Percentiles rank a stretch among this genome's conserved stretches.
Conservation (phyloP, 805 yeast genomes). For the Schwanniomyces sp. region DNA sequence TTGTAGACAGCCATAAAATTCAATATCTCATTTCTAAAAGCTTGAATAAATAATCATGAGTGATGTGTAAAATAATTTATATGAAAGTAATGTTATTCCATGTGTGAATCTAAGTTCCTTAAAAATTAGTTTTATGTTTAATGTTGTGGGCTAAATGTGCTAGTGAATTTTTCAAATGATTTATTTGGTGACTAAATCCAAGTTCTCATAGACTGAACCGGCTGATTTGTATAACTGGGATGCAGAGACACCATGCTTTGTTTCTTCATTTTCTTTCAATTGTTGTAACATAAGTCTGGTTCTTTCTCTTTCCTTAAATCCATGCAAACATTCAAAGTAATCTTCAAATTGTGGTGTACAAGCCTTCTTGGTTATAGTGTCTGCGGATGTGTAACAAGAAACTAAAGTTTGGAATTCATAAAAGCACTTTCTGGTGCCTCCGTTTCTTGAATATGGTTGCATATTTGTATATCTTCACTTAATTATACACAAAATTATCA, state of each 20-base stretch:
- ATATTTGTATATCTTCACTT: slow-evolving; percentile 13
- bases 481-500: slow-evolving; percentile 40
- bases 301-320: slow-evolving; percentile 46
- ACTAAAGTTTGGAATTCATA: slow-evolving; percentile 46
- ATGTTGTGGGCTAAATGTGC: background rate
- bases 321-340: slow-evolving; percentile 48
- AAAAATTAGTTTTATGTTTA: background rate
- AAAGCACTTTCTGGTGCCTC: slow-evolving; percentile 49
- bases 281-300: slow-evolving; percentile 46
- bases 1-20: background rate
- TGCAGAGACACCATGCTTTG: slow-evolving; percentile 40
- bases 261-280: slow-evolving; percentile 43
- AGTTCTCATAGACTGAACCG: slow-evolving; percentile 42
- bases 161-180: background rate
- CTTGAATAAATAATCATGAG: background rate
- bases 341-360: slow-evolving; percentile 46
- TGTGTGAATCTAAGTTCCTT: background rate
- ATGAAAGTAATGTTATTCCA: background rate
- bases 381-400: slow-evolving; percentile 47
- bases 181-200: slow-evolving; percentile 32
- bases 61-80: background rate
- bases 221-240: slow-evolving; percentile 43
- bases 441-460: slow-evolving; percentile 49
- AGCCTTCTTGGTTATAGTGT: slow-evolving; percentile 39
- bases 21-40: background rate